Evolutionary conservation across 805 yeast genomes (phyloP), one percentile per base, ranked within the genome.

Genomic region (Starmerella tilneyi): DNA sequence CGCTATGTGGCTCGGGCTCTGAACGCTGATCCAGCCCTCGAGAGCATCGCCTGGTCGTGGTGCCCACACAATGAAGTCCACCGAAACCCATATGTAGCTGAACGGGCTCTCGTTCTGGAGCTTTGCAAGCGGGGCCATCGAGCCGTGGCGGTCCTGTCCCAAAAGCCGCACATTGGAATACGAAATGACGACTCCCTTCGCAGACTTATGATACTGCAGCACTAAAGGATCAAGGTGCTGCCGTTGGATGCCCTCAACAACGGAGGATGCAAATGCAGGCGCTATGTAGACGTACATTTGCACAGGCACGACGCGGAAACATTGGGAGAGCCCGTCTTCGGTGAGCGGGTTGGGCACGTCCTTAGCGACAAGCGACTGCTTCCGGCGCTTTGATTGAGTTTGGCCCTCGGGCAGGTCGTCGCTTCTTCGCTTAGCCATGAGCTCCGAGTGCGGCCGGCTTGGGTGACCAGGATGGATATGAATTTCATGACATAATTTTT

Each of bases 1-100:
- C 49, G 96, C 97, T 56, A 92, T 81, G 61, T 92, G 98, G 7
- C 95, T 81, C 15, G 94, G 94, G 3, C 95, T 80, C 67, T 89
- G 96, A 75, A 89, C 79, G 67, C 84, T 85, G 44, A 81, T 73
- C 69, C 78, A 74, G 11, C 98, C 98, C 62, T 88, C 94, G 16
- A 92, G 65, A 1, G 72, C 66, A 59, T 92, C 96, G 4, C 94
- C 96, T n/a, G 77, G 69, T 56, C 76, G 76, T 4, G 99, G 98
- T 56, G 74, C 76, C 97, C 98, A 92, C 40, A 86, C 75, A 45
- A 85, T 70, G 39, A 92, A 70, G 44, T 85, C 92, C 8, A 81
- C 94, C 4, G 76, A 67, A 37, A 84, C 72, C 97, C 98, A 92
- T 43, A 82, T 60, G 63, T 82, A 92, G 23, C 89, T 73, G 61